Evolutionary conservation across 768 basidiomycete genomes (phyloP).

Genomic region (Rhizopogon rudus): DNA sequence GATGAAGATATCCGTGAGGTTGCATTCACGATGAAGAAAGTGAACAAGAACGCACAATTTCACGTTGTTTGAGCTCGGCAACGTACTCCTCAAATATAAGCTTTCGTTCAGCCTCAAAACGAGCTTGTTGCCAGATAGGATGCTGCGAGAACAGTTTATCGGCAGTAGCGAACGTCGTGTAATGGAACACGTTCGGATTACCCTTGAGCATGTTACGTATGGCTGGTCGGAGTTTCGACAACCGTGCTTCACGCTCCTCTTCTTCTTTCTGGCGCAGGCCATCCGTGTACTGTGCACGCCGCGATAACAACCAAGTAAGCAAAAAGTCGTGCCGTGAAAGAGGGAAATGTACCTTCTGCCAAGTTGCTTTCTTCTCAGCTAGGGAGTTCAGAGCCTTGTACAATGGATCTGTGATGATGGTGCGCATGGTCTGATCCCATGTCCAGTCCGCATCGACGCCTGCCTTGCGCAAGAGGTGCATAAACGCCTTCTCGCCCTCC

Average conservation of each 20-base stretch:
- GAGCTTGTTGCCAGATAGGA: constrained; percentile 87
- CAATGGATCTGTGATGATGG: constrained; percentile 95
- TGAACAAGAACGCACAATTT: constrained; percentile 60
- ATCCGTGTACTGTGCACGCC: constrained; percentile 55
- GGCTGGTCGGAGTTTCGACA: constrained; percentile 84
- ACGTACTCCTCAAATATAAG: constrained; percentile 93
- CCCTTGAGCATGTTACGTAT: constrained; percentile 82
- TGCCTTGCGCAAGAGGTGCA: constrained; percentile 82
- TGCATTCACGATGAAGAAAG: constrained; percentile 2
- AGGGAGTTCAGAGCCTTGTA: constrained; percentile 93
- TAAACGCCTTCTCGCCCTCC: constrained; percentile 94
- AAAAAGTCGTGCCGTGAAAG: neutral
- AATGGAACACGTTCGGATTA: constrained; percentile 86
- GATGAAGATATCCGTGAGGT: constrained; percentile 1
- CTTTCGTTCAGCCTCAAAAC: constrained; percentile 79
- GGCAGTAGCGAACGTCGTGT: constrained; percentile 86
- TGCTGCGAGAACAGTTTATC: constrained; percentile 83
- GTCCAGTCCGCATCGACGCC: constrained; percentile 92
- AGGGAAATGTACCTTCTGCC: constrained; percentile 71
- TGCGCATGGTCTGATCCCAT: constrained; percentile 98
- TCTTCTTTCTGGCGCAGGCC: constrained; percentile 75
- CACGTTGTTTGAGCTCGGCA: constrained; percentile 76
- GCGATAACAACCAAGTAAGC: constrained; percentile 2
- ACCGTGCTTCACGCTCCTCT: constrained; percentile 78
- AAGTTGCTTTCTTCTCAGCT: constrained; percentile 91